Evolutionary conservation across 331 rosid species (phyloP).

Genomic region (Cydonia oblonga): DNA sequence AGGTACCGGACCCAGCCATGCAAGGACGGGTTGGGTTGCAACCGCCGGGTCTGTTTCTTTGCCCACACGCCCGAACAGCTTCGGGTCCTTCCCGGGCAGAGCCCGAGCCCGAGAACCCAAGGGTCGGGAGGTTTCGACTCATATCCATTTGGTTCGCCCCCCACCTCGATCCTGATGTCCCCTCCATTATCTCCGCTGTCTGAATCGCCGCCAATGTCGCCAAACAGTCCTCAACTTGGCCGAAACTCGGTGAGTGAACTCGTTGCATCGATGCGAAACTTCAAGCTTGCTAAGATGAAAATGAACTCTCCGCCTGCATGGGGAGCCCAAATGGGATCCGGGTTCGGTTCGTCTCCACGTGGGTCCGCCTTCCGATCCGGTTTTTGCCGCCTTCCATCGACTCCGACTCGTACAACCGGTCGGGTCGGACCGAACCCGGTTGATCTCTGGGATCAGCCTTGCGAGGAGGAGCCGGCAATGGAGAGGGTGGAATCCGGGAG

Average conservation of each 20-base stretch:
- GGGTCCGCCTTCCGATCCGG: constrained; percentile 22
- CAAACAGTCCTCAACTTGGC: constrained; percentile 19
- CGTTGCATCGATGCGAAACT: constrained; percentile 29
- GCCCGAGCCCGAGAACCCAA: constrained; percentile 8
- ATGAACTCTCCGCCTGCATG: constrained; percentile 7
- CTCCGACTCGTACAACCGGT: constrained; percentile 5
- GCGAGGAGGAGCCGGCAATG: constrained; percentile 50
- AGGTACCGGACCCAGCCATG: constrained; percentile 86
- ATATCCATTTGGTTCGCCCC: constrained; percentile 29
- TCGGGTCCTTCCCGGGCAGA: constrained; percentile 30
- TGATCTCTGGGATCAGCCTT: constrained; percentile 23
- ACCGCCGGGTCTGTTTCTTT: constrained; percentile 72
- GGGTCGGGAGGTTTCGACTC: constrained; percentile 23
- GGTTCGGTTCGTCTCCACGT: constrained; percentile 25
- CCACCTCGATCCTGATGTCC: constrained; percentile 47
- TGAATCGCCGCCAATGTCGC: constrained; percentile 53
- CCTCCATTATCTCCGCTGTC: constrained; percentile 29
- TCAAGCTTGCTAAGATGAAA: constrained; percentile 27
- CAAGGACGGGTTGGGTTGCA: constrained; percentile 58
- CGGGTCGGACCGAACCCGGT: background rate
- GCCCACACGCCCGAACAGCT: constrained; percentile 70
- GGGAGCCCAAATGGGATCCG: constrained; percentile 11
- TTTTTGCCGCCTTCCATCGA: constrained; percentile 10
- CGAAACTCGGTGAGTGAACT: constrained; percentile 20
- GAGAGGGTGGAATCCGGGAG: constrained; percentile 87